phyloP scores from a whole-genome alignment of 1,284 basidiomycete genomes.

The Mycena citricolor region DNA sequence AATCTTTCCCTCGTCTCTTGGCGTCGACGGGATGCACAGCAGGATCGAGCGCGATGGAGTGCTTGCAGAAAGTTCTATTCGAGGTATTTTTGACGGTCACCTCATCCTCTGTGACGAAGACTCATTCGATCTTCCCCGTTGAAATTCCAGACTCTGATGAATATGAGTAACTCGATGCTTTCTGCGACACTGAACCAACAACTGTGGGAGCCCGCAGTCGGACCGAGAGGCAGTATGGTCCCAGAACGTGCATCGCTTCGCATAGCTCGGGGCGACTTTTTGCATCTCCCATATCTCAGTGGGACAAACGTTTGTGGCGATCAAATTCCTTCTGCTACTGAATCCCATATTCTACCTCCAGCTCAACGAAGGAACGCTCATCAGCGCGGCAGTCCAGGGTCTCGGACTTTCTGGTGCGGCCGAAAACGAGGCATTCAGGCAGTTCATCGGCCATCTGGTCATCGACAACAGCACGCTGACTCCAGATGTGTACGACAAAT shows the following conservation, averaged over 20 bases:
- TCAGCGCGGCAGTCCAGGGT: constrained; percentile 38
- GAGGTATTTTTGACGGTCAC: constrained; percentile 32
- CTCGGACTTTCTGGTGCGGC: constrained; percentile 36
- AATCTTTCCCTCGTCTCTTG: constrained; percentile 51
- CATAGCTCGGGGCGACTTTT: constrained; percentile 49
- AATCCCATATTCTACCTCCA: constrained; percentile 22
- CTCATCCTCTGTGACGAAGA: not conserved
- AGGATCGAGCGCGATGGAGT: constrained; percentile 42
- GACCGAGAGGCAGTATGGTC: constrained; percentile 51
- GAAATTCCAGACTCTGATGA: constrained; percentile 26
- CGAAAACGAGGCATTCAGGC: constrained; percentile 42
- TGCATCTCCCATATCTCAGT: constrained; percentile 53
- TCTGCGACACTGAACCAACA: constrained; percentile 47
- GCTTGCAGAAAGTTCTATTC: constrained; percentile 49
- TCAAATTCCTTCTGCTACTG: too few relatives aligned
- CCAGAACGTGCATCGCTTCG: constrained; percentile 47
- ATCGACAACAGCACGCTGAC: constrained; percentile 52
- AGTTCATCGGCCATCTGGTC: constrained; percentile 46
- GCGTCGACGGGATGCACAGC: constrained; percentile 45
- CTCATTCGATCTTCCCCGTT: not conserved
- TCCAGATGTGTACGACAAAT: constrained; percentile 35
- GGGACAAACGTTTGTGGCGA: constrained; percentile 49
- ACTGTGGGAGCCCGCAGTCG: constrained; percentile 59
- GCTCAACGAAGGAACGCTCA: constrained; percentile 53
- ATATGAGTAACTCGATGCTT: constrained; percentile 50